Evolutionary conservation across 768 basidiomycete genomes (phyloP), one percentile per base, ranked within the genome.

Genomic region (Phaeotremella skinneri): DNA sequence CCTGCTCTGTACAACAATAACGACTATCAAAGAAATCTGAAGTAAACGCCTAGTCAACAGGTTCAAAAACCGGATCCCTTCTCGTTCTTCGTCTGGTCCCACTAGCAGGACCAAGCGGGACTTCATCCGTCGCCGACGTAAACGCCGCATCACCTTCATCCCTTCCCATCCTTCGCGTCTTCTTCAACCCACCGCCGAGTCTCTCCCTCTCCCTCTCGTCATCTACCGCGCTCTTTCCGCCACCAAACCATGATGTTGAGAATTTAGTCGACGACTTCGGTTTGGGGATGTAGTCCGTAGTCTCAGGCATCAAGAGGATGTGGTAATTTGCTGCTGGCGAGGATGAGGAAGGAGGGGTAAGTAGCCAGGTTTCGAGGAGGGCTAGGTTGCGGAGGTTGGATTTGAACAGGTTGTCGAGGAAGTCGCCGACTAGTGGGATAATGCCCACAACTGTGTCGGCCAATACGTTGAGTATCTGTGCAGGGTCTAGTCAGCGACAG

Each of bases 361-460:
- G 64, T 9, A 78, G 67, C 64, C 69, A 76, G 13, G 60, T 56
- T 64, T 77, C 71, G 16, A 70, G 59, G 6, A 71, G 31, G 31
- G 58, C 57, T 23, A 70, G 57, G 59, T 76, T 78, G 1, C 72
- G 64, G 2, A 78, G 60, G 45, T 78, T 78, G 17, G 75, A 70
- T 55, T 78, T 78, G 68, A 73, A 78, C 4, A 73, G 67, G 56
- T 75, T 75, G 60, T 78, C 76, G 32, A 78, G 56, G 61, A 73
- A 67, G 49, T 78, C 76, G 4, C 76, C 76, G 25, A 77, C 54
- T 30, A 77, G 47, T 1, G 76, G 76, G 2, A 77, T 63, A n/a
- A 77, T 49, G 17, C 74, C 76, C 0, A 73, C 71, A 20, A 77
- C 49, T 17, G 70, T 63, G 53, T 76, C 74, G 23, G 68, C 37